Evolutionary conservation across 2,329 filamentous ascomycete genomes (phyloP), one percentile per base, ranked within the genome.

Genomic region (Colletotrichum australisinense): DNA sequence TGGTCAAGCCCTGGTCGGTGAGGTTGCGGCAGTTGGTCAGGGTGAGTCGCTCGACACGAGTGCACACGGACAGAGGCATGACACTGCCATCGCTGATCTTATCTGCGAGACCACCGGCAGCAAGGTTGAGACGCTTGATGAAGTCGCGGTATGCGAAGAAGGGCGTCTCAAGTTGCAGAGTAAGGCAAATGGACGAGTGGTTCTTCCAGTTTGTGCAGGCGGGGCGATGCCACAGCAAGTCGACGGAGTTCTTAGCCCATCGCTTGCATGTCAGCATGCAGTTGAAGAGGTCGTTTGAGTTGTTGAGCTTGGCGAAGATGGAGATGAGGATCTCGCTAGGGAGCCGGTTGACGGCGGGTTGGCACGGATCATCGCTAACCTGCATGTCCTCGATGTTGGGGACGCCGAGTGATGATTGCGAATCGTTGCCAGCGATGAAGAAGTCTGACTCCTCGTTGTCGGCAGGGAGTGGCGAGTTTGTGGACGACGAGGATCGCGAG

Each of bases 381-480:
- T 89, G 92, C 89, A 92, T 93, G 78, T 95, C 93, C 79, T 92
- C 92, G 72, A 95, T 89, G 73, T 93, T 93, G 58, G 93, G 93
- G 42, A 95, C 91, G 66, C 95, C 95, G 69, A 98, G 89, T 1
- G 96, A 98, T 1, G 96, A 98, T 81, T 97, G 90, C 4, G 96
- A 98, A 84, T 98, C 96, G 85, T 98, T 98, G 78, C 93, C 93
- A 70, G 89, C 90, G 81, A 93, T 93, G 83, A 97, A 97, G 83
- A 97, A 98, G 84, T 98, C 96, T 77, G 95, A 97, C 84, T 98
- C 96, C 80, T 95, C 93, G 83, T 97, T 95, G 80, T 95, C 93
- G 80, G 91, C 91, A 65, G 93, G 91, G 64, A 89, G 90, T 57
- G 93, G 93, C 1, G 93, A 95, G 80, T 93, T 94, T 71, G 92